A percentile compares a stretch with the other conserved stretches of the same genome.
phyloP scores from a whole-genome alignment of 192 early-diverging fungal species.

The Powellomyces hirtus region DNA sequence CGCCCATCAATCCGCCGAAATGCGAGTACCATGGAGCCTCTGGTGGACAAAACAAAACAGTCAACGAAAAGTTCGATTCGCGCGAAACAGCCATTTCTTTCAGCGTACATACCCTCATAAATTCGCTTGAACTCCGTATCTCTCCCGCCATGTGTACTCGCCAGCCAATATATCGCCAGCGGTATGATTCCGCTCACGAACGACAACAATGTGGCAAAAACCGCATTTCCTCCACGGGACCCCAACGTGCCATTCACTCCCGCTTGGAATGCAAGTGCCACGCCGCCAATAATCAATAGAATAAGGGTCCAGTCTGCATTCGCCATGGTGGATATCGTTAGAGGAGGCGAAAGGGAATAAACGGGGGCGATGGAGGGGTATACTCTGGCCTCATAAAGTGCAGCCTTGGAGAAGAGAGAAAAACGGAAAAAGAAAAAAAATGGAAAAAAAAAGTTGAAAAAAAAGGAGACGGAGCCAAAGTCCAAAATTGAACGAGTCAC shows the following conservation, averaged over 20 bases:
- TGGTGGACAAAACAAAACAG: neutral
- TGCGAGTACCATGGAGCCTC: slow-evolving; percentile 25
- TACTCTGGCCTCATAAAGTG: too few species aligned
- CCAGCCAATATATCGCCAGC: slow-evolving; percentile 22
- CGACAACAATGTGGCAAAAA: slow-evolving; percentile 10
- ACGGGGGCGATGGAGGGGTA: too few species aligned
- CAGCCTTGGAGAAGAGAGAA: too few species aligned
- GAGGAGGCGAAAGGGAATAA: too few species aligned
- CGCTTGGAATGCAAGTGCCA: slow-evolving; percentile 8
- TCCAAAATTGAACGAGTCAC: too few species aligned
- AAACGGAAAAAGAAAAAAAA: too few species aligned
- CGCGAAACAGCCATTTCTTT: too few species aligned
- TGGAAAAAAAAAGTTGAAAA: too few species aligned
- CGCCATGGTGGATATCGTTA: too few species aligned
- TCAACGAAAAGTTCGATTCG: neutral
- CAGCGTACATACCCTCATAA: neutral
- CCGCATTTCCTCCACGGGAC: neutral
- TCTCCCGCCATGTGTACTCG: neutral
- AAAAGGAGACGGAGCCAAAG: too few species aligned
- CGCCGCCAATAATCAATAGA: slow-evolving; percentile 21
- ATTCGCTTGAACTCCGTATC: slow-evolving; percentile 4
- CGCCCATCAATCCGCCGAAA: slow-evolving; percentile 26
- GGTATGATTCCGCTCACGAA: slow-evolving; percentile 11
- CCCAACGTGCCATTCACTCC: slow-evolving; percentile 18
- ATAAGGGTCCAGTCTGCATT: slow-evolving; percentile 26